phyloP scores from a whole-genome alignment of 2,329 filamentous ascomycete genomes.

The Cercospora berteroae region DNA sequence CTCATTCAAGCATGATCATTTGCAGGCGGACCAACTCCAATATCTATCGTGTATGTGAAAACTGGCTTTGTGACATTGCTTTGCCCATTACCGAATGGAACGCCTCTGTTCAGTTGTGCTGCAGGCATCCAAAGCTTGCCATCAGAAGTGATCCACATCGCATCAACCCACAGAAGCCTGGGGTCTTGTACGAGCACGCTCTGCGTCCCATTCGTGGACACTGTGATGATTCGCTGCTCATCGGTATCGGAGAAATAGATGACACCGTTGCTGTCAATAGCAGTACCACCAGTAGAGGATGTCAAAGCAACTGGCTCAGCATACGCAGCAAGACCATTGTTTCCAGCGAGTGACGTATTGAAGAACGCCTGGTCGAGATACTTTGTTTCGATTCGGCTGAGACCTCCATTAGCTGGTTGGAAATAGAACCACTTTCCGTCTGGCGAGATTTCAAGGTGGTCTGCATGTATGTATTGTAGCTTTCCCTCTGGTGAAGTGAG shows the following conservation, averaged over 20 bases:
- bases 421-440: slow-evolving; percentile 42
- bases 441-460: slow-evolving; percentile 44
- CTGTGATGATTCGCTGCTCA: slow-evolving; percentile 31
- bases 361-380: slow-evolving; percentile 38
- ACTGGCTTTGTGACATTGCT: slow-evolving; percentile 30
- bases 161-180: slow-evolving; percentile 35
- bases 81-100: slow-evolving; percentile 32
- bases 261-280: slow-evolving; percentile 42
- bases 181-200: slow-evolving; percentile 32
- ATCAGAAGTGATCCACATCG: slow-evolving; percentile 34
- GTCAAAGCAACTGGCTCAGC: slow-evolving; percentile 38
- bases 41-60: slow-evolving; percentile 32
- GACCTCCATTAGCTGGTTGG: slow-evolving; percentile 39
- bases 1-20: slow-evolving; percentile 30
- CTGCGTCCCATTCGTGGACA: slow-evolving; percentile 33
- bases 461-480: slow-evolving; percentile 34
- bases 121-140: slow-evolving; percentile 35
- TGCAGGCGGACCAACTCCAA: slow-evolving; percentile 30
- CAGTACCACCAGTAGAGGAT: slow-evolving; percentile 40
- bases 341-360: slow-evolving; percentile 35
- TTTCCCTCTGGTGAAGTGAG: slow-evolving; percentile 26
- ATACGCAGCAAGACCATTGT: slow-evolving; percentile 28
- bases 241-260: slow-evolving; percentile 42
- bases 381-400: slow-evolving; percentile 39
- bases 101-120: slow-evolving; percentile 34